A percentile compares a stretch with the other conserved stretches of the same genome.
Conservation (phyloP, 169 alveolate genomes). For the Theileria luwenshuni region DNA sequence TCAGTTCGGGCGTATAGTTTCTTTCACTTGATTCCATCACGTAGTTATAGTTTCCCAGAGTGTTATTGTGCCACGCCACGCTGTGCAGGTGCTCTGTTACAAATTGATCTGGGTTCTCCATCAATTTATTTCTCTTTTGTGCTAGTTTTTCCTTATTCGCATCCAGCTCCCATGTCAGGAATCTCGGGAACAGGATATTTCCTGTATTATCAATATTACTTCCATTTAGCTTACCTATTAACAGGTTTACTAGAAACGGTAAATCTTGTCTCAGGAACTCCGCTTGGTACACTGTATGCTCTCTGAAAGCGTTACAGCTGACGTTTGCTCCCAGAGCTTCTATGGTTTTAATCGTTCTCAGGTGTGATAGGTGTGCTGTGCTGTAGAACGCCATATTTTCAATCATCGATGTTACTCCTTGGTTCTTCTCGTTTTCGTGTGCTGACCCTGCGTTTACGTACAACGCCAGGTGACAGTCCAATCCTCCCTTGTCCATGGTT, state of each 20-base stretch:
- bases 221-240: slow-evolving; percentile 47
- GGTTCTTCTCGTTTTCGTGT: slow-evolving; percentile 73
- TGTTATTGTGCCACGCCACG: slow-evolving; percentile 88
- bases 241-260: slow-evolving; percentile 80
- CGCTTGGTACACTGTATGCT: slow-evolving; percentile 77
- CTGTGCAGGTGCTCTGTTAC: slow-evolving; percentile 84
- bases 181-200: slow-evolving; percentile 85
- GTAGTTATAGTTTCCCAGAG: slow-evolving; percentile 78
- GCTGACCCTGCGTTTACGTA: slow-evolving; percentile 84
- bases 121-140: slow-evolving; percentile 59
- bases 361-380: slow-evolving; percentile 86
- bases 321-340: slow-evolving; percentile 86
- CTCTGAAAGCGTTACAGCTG: slow-evolving; percentile 78
- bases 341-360: slow-evolving; percentile 83
- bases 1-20: slow-evolving; percentile 78
- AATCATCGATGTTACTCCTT: slow-evolving; percentile 85
- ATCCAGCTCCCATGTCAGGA: slow-evolving; percentile 84
- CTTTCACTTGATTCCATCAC: slow-evolving; percentile 71
- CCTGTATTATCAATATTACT: slow-evolving; percentile 51
- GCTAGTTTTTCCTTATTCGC: slow-evolving; percentile 72
- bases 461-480: slow-evolving; percentile 65
- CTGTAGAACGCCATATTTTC: slow-evolving; percentile 84
- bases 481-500: slow-evolving; percentile 70
- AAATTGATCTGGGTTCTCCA: slow-evolving; percentile 75
- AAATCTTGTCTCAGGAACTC: slow-evolving; percentile 81